These are phyloP conservation scores for Straminergon stramineum DNA, from an alignment of 225 moss, liverwort and hornwort genomes.

Conservation along the genomic window DNA sequence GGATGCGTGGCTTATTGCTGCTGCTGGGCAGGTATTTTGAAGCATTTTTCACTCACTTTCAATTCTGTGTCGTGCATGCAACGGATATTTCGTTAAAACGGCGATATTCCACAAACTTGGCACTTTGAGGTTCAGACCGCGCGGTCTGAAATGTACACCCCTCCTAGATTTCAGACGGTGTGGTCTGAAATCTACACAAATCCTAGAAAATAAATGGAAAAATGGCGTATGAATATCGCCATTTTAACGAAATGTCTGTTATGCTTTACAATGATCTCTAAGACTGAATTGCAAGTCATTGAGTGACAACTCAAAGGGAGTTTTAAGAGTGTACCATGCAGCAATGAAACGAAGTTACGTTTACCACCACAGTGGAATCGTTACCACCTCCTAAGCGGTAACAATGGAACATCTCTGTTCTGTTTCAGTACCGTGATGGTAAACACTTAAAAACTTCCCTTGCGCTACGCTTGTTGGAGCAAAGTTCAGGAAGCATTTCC, in stretches of 20 bases:
- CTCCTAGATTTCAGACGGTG: too few relatives aligned
- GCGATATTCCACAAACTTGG: too few relatives aligned
- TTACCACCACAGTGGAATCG: not conserved
- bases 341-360: not conserved
- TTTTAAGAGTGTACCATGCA: not conserved
- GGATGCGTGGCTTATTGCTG: constrained; percentile 48
- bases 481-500: not conserved
- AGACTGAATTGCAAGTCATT: not conserved
- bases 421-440: not conserved
- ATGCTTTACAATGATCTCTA: not conserved
- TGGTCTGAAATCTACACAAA: too few relatives aligned
- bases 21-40: not conserved
- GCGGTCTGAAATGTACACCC: too few relatives aligned
- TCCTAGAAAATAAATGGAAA: too few relatives aligned
- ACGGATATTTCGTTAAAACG: too few relatives aligned
- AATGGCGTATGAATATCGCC: too few relatives aligned
- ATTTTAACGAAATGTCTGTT: too few relatives aligned
- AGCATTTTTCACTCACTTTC: not conserved
- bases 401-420: not conserved
- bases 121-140: too few relatives aligned
- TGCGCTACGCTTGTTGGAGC: not conserved
- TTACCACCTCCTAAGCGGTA: not conserved
- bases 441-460: not conserved
- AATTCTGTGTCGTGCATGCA: not conserved
- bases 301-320: not conserved